Conservation (phyloP, 2,329 filamentous ascomycete species). For the Metarhizium rileyi region DNA sequence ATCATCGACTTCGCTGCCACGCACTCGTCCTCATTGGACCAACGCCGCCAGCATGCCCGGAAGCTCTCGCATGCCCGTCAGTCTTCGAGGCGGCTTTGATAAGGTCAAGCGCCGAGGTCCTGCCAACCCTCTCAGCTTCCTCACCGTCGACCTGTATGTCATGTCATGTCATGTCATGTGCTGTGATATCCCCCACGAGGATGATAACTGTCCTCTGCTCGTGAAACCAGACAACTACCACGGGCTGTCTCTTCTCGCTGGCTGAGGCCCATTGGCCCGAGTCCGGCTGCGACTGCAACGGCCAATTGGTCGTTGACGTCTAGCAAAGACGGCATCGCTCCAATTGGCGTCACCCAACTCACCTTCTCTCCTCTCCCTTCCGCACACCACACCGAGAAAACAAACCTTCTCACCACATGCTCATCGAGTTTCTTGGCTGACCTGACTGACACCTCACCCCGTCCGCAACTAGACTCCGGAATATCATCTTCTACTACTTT, state of each 20-base stretch:
- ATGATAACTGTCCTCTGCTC: not conserved
- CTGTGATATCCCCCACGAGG: slow-evolving; percentile 13
- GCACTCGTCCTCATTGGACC: not conserved
- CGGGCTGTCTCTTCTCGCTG: not conserved
- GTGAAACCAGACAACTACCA: no score
- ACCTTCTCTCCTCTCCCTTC: not conserved
- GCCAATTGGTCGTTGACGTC: not conserved
- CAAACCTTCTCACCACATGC: not conserved
- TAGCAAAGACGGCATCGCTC: not conserved
- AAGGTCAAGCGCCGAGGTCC: slow-evolving; percentile 48
- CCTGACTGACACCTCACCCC: not conserved
- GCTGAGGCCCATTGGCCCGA: not conserved
- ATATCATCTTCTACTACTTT: slow-evolving; percentile 84
- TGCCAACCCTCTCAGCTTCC: slow-evolving; percentile 43
- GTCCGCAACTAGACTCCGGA: slow-evolving; percentile 50
- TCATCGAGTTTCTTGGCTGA: slow-evolving; percentile 1
- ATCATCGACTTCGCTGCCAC: slow-evolving; percentile 1
- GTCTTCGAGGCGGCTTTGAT: slow-evolving; percentile 57
- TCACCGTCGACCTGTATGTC: slow-evolving; percentile 65
- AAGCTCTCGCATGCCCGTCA: slow-evolving; percentile 60
- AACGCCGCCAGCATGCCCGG: slow-evolving; percentile 43
- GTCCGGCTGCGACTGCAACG: not conserved
- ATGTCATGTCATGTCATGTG: no score
- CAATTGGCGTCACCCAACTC: not conserved
- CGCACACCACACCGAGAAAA: not conserved